Evolutionary conservation across 2,329 filamentous ascomycete genomes (phyloP).

Genomic region (Zasmidium angulare): DNA sequence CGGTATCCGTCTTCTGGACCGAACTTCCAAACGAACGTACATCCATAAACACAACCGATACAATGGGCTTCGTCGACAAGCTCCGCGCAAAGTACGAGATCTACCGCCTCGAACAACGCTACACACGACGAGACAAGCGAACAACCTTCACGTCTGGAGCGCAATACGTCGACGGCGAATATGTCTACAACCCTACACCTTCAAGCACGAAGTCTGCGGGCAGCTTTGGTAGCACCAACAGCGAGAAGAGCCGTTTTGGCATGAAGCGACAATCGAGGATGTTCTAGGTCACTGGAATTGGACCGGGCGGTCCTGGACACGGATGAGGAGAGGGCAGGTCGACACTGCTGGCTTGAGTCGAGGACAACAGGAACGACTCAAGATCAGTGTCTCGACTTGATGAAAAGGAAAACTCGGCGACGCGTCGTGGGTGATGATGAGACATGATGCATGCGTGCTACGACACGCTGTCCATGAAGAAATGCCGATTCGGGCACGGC

Average conservation of each 20-base stretch:
- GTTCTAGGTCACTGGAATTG: slow-evolving; percentile 3
- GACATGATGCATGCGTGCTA: neutral
- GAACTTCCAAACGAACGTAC: neutral
- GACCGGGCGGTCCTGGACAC: neutral
- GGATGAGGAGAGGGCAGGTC: neutral
- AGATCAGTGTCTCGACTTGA: neutral
- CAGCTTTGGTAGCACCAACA: slow-evolving; percentile 18
- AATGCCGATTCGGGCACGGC: neutral
- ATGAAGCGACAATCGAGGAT: slow-evolving; percentile 12
- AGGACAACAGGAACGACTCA: neutral
- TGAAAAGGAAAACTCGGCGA: neutral
- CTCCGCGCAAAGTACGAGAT: slow-evolving; percentile 82
- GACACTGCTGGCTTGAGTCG: neutral
- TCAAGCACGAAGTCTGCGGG: slow-evolving; percentile 19
- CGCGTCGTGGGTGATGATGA: neutral
- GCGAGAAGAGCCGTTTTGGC: slow-evolving; percentile 1
- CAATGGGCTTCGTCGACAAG: slow-evolving; percentile 70
- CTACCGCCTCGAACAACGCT: slow-evolving; percentile 91
- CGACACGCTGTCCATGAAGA: neutral
- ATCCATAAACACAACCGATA: slow-evolving; percentile 7
- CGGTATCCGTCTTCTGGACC: neutral
- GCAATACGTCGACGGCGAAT: slow-evolving; percentile 92
- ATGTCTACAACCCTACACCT: slow-evolving; percentile 63
- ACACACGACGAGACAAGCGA: slow-evolving; percentile 86
- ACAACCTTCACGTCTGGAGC: slow-evolving; percentile 87